These are phyloP conservation scores for Amphibolis antarctica DNA, from an alignment of 106 monocot species.

Conservation along the genomic window DNA sequence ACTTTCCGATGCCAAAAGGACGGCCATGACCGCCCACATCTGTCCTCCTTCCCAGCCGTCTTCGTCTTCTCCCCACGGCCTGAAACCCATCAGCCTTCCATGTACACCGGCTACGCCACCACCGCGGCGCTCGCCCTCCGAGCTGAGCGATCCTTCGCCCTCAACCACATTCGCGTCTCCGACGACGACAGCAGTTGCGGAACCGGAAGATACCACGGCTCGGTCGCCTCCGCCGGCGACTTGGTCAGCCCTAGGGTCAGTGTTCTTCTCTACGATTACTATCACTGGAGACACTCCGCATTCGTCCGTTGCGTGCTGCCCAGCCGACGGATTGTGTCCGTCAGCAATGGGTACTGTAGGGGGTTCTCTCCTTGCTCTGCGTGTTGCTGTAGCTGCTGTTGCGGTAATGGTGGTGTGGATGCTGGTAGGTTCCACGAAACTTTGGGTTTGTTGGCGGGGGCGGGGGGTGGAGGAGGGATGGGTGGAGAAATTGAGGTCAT, in stretches of 20 bases:
- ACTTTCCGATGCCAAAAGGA: not conserved
- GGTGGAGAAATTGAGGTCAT: not conserved
- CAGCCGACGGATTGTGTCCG: slow-evolving; percentile 2
- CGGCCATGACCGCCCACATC: not conserved
- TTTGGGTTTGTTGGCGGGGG: not conserved
- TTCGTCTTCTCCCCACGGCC: not conserved
- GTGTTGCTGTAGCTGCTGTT: not conserved
- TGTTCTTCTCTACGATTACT: slow-evolving; percentile 14
- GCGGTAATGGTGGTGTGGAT: not conserved
- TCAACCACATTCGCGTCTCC: slow-evolving; percentile 3
- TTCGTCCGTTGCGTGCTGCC: slow-evolving; percentile 20
- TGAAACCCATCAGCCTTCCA: not conserved
- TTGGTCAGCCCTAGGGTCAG: slow-evolving; percentile 14
- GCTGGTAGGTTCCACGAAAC: slow-evolving; percentile 2
- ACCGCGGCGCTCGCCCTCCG: slow-evolving; percentile 24
- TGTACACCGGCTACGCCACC: slow-evolving; percentile 3
- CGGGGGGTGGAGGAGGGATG: not conserved
- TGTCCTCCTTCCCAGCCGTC: not conserved
- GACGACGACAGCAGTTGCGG: not conserved
- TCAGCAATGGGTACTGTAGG: not conserved
- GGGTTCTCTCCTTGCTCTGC: not conserved
- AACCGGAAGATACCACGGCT: not conserved
- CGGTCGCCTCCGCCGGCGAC: not conserved
- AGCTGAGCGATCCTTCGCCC: slow-evolving; percentile 19
- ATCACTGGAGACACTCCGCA: slow-evolving; percentile 10